Percentiles rank a stretch among this genome's conserved stretches.
phyloP scores from a whole-genome alignment of 2,329 filamentous ascomycete genomes.

The Botrytis cinerea region DNA sequence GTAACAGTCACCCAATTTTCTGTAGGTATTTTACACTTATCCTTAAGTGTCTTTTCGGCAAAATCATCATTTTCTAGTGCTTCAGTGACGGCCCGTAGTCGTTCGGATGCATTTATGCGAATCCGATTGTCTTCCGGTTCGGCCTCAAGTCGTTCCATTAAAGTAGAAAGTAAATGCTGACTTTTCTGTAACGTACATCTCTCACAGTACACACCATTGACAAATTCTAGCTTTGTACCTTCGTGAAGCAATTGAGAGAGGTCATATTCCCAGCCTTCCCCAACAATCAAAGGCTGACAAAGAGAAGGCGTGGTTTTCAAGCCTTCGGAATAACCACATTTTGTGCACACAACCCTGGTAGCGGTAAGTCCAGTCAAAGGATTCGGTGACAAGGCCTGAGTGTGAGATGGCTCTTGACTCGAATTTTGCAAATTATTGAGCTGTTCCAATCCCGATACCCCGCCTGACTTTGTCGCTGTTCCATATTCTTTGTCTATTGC shows the following conservation, averaged over 20 bases:
- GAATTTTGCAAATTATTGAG: conserved; percentile 25
- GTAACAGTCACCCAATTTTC: conserved; percentile 73
- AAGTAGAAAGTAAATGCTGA: conserved; percentile 50
- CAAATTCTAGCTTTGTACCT: conserved; percentile 81
- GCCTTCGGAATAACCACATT: conserved; percentile 84
- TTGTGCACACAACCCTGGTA: conserved; percentile 83
- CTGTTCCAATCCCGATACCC: conserved; percentile 34
- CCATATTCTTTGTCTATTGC: conserved; percentile 77
- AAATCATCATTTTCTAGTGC: conserved; percentile 81
- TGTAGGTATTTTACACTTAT: conserved; percentile 65
- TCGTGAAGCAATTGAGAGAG: conserved; percentile 79
- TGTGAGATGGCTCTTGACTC: conserved; percentile 10
- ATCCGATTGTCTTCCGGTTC: conserved; percentile 30
- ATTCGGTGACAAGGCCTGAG: conserved; percentile 54
- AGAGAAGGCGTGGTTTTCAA: conserved; percentile 92
- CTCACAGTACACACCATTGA: conserved; percentile 86
- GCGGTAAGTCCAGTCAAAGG: conserved; percentile 86
- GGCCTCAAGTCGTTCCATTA: conserved; percentile 48
- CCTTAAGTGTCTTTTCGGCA: conserved; percentile 63
- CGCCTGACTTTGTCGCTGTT: conserved; percentile 46
- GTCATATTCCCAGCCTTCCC: conserved; percentile 63
- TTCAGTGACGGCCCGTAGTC: conserved; percentile 66
- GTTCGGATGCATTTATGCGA: conserved; percentile 46
- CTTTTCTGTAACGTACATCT: conserved; percentile 79
- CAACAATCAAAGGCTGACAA: conserved; percentile 84